Evolutionary conservation across 306 rosid genomes (phyloP).

Genomic region (Ormosia emarginata): DNA sequence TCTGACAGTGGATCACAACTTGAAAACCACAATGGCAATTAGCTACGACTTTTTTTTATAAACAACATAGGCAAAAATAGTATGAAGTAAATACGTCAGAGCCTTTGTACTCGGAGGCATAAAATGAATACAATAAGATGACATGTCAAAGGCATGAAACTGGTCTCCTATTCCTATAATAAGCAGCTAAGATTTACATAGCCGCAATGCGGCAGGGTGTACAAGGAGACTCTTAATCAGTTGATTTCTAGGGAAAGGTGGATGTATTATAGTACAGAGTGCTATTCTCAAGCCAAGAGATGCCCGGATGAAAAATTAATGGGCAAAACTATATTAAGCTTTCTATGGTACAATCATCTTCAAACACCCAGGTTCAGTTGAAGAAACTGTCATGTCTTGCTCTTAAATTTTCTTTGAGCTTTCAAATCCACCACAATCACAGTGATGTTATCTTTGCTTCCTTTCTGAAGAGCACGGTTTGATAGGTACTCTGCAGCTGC

Average conservation of each 20-base stretch:
- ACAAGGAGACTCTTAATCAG: constrained; percentile 36
- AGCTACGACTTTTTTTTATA: constrained; percentile 36
- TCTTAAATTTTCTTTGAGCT: constrained; percentile 83
- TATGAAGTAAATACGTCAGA: constrained; percentile 53
- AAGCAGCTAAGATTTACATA: constrained; percentile 59
- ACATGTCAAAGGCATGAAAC: constrained; percentile 32
- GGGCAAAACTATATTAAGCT: constrained; percentile 52
- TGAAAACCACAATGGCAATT: constrained; percentile 29
- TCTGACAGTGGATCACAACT: neutral
- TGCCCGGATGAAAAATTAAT: constrained; percentile 57
- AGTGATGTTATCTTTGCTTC: constrained; percentile 84
- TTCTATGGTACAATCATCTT: constrained; percentile 27
- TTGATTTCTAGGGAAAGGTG: constrained; percentile 35
- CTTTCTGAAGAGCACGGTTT: constrained; percentile 76
- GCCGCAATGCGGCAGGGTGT: constrained; percentile 39
- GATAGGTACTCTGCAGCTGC: constrained; percentile 85
- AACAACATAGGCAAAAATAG: constrained; percentile 37
- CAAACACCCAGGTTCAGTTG: constrained; percentile 10
- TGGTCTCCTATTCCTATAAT: constrained; percentile 32
- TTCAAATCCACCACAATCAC: constrained; percentile 83
- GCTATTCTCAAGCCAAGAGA: constrained; percentile 41
- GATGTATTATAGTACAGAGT: constrained; percentile 43
- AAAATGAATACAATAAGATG: constrained; percentile 58
- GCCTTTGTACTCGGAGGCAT: constrained; percentile 56
- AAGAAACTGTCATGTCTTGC: constrained; percentile 51